Base-by-base conservation (phyloP, 306 rosid species). In the Sindora glabra region DNA sequence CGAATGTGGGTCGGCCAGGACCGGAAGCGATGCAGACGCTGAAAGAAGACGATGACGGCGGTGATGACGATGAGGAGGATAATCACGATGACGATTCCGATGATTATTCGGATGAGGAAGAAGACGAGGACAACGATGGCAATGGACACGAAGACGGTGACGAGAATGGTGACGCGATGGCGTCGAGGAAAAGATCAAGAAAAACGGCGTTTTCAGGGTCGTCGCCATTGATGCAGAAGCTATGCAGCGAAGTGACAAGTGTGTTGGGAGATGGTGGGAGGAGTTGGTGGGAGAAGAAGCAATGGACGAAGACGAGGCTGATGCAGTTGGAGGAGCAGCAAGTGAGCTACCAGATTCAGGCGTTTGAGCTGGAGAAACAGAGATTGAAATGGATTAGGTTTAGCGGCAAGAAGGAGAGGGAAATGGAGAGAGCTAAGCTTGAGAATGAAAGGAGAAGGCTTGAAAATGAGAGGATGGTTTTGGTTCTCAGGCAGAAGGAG, bases 341-440 rank as follows among this genome's bases (percentile, higher is more conserved):
- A 69, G 39, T 89, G 48, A 71, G 53, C 10, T 82, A 64, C 29
- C 76, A 72, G 15, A 50, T 22, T 10, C 75, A 77, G 42, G 82
- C 77, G 0, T 92, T 74, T 15, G 89, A 92, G 83, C 64, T 92
- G 5, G 96, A 92, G 52, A 92, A 89, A 52, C 94, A 89, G 27
- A 48, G 94, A 74, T 42, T 89, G 44, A 92, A 86, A 67, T 92
- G 99, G 99, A 56, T 62, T 8, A 89, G 80, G 83, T 92, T 68
- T 48, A 81, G 95, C 60, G 74, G 85, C 77, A 92, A 81, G 69
- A 92, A 92, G 77, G 94, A 83, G 69, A 83, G 99, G 74, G 95
- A 89, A 0, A 92, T 92, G 95, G 90, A 88, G 57, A 92, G 70
- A 60, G 85, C 83, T 2, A 86, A 81, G 77, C 84, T 89, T 25